Evolutionary conservation across 768 basidiomycete species (phyloP).

Genomic region (Phlegmacium glaucopus): DNA sequence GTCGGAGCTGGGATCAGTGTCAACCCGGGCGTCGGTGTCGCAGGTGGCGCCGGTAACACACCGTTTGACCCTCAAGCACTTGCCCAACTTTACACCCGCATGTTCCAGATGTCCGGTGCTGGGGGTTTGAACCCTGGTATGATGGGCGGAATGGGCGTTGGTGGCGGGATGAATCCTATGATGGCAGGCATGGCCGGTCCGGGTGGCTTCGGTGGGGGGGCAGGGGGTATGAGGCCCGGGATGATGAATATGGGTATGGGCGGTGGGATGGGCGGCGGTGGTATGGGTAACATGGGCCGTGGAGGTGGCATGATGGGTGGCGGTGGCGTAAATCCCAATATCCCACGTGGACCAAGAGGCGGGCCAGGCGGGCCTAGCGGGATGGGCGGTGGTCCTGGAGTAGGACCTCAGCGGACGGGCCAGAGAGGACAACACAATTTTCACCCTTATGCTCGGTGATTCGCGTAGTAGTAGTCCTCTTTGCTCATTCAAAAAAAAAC

Average conservation of each 20-base stretch:
- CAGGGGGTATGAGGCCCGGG: constrained; percentile 25
- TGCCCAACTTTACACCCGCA: constrained; percentile 90
- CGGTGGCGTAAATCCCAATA: constrained; percentile 50
- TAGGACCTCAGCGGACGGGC: constrained; percentile 70
- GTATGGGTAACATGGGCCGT: constrained; percentile 36
- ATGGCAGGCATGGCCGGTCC: constrained; percentile 40
- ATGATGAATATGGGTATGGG: constrained; percentile 43
- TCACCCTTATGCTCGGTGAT: constrained; percentile 76
- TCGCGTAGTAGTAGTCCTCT: too few relatives aligned
- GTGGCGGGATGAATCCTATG: constrained; percentile 32
- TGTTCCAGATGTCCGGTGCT: constrained; percentile 82
- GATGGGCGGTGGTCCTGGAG: constrained; percentile 49
- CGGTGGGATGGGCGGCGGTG: constrained; percentile 41
- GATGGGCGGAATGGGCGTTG: constrained; percentile 45
- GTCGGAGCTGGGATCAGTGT: constrained; percentile 16
- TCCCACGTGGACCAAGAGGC: constrained; percentile 65
- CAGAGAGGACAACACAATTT: constrained; percentile 79
- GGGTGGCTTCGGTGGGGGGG: constrained; percentile 23
- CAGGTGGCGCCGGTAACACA: constrained; percentile 40
- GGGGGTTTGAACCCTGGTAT: constrained; percentile 56
- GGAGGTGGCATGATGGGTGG: constrained; percentile 41
- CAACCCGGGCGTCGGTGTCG: constrained; percentile 32
- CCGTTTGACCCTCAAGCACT: constrained; percentile 92
- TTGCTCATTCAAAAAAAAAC: too few relatives aligned
- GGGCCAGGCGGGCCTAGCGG: constrained; percentile 47